These are phyloP conservation scores for Neofusicoccum sp. DNA, from an alignment of 2,329 filamentous ascomycete genomes.

Conservation along the genomic window DNA sequence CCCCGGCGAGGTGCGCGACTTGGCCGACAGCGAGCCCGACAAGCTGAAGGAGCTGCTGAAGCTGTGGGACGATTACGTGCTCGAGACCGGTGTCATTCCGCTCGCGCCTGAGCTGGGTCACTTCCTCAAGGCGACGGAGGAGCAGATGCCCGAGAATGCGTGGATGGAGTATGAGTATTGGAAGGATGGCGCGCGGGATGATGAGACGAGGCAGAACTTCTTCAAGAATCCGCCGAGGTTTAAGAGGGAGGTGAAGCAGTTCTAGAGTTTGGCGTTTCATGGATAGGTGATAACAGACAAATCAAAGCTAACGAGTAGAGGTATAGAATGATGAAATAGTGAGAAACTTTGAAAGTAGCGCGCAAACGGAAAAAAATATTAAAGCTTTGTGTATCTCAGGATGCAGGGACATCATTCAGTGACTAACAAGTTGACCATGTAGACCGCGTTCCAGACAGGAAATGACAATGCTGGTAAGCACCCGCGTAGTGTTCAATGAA, in stretches of 20 bases:
- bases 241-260: conserved; percentile 24
- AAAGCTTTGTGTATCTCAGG: too few relatives aligned
- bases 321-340: too few relatives aligned
- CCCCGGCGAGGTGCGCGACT: conserved; percentile 51
- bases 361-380: too few relatives aligned
- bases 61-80: conserved; percentile 58
- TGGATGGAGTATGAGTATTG: conserved; percentile 68
- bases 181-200: conserved; percentile 51
- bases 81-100: conserved; percentile 61
- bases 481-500: too few relatives aligned
- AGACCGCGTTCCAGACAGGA: too few relatives aligned
- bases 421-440: too few relatives aligned
- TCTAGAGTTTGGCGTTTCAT: neutral
- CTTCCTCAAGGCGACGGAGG: conserved; percentile 60
- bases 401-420: too few relatives aligned
- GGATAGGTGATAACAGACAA: too few relatives aligned
- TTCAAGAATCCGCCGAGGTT: conserved; percentile 32
- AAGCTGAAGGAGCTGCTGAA: conserved; percentile 50
- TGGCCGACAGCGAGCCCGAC: conserved; percentile 41
- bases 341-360: too few relatives aligned
- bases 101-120: conserved; percentile 57
- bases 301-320: too few relatives aligned
- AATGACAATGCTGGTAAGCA: too few relatives aligned
- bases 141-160: conserved; percentile 63
- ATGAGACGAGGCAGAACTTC: conserved; percentile 32